These are phyloP conservation scores for Coemansia sp. DNA, from an alignment of 192 early-diverging fungal genomes.

Conservation along the genomic window DNA sequence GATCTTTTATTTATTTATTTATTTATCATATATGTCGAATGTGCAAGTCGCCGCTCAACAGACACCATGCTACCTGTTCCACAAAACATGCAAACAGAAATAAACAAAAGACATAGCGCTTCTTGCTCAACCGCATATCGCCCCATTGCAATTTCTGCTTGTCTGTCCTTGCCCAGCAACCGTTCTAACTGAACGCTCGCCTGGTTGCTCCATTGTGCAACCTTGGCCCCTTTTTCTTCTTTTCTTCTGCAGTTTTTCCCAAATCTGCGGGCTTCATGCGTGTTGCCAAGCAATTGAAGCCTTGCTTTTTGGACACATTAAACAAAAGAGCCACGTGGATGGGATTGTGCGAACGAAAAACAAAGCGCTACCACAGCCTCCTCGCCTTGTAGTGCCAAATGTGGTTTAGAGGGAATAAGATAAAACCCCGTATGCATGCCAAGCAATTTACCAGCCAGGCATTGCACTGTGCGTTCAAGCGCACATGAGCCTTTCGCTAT, in stretches of 20 bases:
- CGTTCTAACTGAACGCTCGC: background rate
- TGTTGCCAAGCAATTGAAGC: background rate
- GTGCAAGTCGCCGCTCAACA: too few relatives aligned
- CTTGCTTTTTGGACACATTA: background rate
- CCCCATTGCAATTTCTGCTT: background rate
- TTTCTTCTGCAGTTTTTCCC: background rate
- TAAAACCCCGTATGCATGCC: too few relatives aligned
- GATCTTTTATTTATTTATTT: background rate
- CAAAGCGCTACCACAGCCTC: background rate
- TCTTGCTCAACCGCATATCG: background rate
- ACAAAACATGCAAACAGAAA: background rate
- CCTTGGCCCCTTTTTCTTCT: background rate
- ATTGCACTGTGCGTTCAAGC: too few relatives aligned
- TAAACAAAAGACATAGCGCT: background rate
- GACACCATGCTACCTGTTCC: too few relatives aligned
- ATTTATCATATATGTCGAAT: too few relatives aligned
- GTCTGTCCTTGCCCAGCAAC: background rate
- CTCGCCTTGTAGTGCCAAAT: too few relatives aligned
- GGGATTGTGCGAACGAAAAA: background rate
- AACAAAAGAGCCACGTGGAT: conserved; percentile 1
- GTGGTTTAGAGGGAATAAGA: too few relatives aligned
- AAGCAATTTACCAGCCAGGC: too few relatives aligned
- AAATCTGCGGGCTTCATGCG: background rate
- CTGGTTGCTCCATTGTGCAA: background rate
- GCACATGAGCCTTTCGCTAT: background rate